Conservation (phyloP, 1,284 basidiomycete species). For the Tilletia setariae region DNA sequence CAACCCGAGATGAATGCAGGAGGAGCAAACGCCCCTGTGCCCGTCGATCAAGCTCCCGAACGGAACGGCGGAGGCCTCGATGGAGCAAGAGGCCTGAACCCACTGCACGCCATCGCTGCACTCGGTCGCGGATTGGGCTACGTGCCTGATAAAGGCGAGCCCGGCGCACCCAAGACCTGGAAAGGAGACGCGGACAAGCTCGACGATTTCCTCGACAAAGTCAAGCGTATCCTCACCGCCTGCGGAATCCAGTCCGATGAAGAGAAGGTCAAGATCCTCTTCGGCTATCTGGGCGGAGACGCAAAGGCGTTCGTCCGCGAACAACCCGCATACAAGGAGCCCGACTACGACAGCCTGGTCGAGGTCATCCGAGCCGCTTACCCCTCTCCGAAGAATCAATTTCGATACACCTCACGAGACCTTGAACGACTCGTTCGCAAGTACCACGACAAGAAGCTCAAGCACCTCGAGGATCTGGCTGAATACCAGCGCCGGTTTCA, state of each 20-base stretch:
- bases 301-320: neutral
- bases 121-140: neutral
- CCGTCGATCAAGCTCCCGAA: too few species aligned
- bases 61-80: too few species aligned
- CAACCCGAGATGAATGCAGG: too few species aligned
- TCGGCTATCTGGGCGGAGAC: neutral
- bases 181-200: neutral
- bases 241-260: neutral
- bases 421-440: neutral
- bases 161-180: neutral
- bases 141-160: neutral
- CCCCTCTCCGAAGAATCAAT: neutral
- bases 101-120: too few species aligned
- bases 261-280: neutral
- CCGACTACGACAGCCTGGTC: neutral
- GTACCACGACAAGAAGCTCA: neutral
- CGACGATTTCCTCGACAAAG: neutral
- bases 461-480: neutral
- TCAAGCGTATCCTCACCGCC: neutral
- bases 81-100: too few species aligned
- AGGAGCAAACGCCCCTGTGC: too few species aligned
- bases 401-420: neutral
- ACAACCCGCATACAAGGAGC: neutral
- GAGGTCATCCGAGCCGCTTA: neutral
- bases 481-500: neutral